Percentiles rank a stretch among this genome's conserved stretches.
phyloP scores from a whole-genome alignment of 495 filamentous ascomycete species.

The Chaetomium cochliodes region DNA sequence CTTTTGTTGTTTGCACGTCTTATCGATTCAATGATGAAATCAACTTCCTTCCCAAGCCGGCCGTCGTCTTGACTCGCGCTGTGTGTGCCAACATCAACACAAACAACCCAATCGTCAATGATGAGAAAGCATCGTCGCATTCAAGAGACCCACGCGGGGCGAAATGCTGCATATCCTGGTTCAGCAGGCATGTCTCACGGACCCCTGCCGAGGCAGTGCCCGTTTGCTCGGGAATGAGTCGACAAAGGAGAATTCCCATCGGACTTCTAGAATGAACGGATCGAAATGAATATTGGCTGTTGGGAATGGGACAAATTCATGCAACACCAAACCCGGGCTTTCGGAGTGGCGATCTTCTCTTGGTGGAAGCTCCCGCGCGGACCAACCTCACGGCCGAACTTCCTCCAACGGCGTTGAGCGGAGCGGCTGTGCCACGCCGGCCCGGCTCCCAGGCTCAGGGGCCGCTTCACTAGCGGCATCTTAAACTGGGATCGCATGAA shows the following conservation, averaged over 20 bases:
- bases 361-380: neutral
- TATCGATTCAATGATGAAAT: too few relatives aligned
- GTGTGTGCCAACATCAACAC: too few relatives aligned
- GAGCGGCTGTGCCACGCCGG: constrained; percentile 16
- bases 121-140: too few relatives aligned
- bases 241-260: neutral
- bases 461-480: constrained; percentile 17
- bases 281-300: constrained; percentile 30
- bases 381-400: neutral
- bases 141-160: neutral
- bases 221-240: neutral
- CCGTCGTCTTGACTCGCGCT: too few relatives aligned
- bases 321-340: constrained; percentile 19
- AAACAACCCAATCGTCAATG: too few relatives aligned
- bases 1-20: too few relatives aligned
- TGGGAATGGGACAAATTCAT: constrained; percentile 31
- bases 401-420: constrained; percentile 9
- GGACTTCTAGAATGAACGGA: constrained; percentile 20
- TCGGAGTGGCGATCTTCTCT: neutral
- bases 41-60: too few relatives aligned
- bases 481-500: neutral
- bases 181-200: neutral
- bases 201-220: neutral
- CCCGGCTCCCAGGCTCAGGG: constrained; percentile 12
- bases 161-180: neutral